A percentile compares a stretch with the other conserved stretches of the same genome.
Evolutionary conservation across 176 grass and related monocot genomes (phyloP).

Genomic region (Avena insularis): DNA sequence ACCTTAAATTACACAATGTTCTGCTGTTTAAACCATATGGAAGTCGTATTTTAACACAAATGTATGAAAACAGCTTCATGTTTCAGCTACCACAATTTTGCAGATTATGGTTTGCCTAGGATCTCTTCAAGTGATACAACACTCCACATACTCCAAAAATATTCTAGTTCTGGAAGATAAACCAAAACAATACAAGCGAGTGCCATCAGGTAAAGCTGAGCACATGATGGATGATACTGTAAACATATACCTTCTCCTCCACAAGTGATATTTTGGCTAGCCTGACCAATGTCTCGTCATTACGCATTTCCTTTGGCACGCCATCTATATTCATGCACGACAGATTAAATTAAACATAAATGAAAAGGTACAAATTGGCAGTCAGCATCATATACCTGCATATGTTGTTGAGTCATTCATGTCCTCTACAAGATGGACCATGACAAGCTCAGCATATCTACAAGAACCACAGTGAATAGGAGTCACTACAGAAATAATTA

Average conservation of each 20-base stretch:
- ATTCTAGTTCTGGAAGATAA: conserved; percentile 32
- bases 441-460: conserved; percentile 91
- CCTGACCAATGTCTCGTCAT: conserved; percentile 83
- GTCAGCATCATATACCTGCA: conserved; percentile 69
- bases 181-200: background rate
- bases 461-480: conserved; percentile 41
- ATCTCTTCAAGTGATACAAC: conserved; percentile 36
- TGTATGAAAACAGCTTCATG: conserved; percentile 29
- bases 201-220: conserved; percentile 10
- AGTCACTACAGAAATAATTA: conserved; percentile 26
- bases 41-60: conserved; percentile 36
- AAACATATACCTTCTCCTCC: conserved; percentile 85
- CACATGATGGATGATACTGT: conserved; percentile 7
- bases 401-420: conserved; percentile 63
- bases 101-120: conserved; percentile 27
- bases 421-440: conserved; percentile 85
- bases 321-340: conserved; percentile 73
- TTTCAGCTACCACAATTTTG: conserved; percentile 42
- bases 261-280: conserved; percentile 86
- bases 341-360: conserved; percentile 48
- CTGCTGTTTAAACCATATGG: conserved; percentile 51
- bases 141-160: conserved; percentile 23
- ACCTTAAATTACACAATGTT: background rate
- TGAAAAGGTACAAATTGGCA: conserved; percentile 30
- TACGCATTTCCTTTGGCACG: conserved; percentile 87